Evolutionary conservation across 441 rosid species (phyloP).

Genomic region (Jatropha multifida): DNA sequence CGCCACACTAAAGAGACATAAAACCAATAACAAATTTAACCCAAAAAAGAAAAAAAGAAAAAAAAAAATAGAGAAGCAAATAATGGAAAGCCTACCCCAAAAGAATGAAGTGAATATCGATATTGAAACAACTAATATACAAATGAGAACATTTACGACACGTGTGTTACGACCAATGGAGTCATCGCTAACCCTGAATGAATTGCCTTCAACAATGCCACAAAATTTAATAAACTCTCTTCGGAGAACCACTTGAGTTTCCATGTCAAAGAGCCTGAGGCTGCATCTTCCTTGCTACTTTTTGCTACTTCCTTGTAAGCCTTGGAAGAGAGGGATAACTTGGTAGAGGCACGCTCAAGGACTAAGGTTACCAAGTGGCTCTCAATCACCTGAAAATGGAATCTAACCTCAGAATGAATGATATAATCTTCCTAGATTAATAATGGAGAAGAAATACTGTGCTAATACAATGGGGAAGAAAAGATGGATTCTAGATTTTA

Average conservation of each 20-base stretch:
- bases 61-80: background rate
- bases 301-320: constrained; percentile 22
- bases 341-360: constrained; percentile 31
- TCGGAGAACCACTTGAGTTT: constrained; percentile 67
- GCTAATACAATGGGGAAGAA: background rate
- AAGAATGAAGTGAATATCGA: constrained; percentile 51
- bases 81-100: background rate
- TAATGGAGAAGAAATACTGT: background rate
- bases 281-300: constrained; percentile 17
- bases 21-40: background rate
- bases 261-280: constrained; percentile 40
- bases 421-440: background rate
- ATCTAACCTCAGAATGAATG: background rate
- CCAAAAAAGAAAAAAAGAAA: background rate
- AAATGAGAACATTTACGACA: constrained; percentile 18
- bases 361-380: constrained; percentile 37
- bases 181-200: constrained; percentile 41
- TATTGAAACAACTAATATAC: constrained; percentile 1
- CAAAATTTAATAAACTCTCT: constrained; percentile 58
- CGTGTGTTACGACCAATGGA: constrained; percentile 49
- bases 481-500: background rate
- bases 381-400: constrained; percentile 53
- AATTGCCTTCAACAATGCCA: constrained; percentile 68
- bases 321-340: constrained; percentile 23
- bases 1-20: constrained; percentile 20